Percentiles rank a stretch among this genome's conserved stretches.
Evolutionary conservation across 768 basidiomycete species (phyloP).

Genomic region (Kockovaella imperatae): DNA sequence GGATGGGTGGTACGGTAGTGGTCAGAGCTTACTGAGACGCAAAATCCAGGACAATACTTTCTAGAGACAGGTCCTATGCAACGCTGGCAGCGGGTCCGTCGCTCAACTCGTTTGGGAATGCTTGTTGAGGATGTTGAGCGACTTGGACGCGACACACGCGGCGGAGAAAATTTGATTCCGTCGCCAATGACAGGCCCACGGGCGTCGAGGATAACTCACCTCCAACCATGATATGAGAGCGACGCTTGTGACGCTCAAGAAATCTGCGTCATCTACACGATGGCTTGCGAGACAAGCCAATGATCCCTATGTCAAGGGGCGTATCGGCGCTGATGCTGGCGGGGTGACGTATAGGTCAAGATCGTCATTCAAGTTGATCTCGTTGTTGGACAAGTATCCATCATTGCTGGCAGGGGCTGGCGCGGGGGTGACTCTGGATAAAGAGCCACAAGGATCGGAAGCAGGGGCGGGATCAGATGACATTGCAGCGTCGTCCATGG

Average conservation of each 20-base stretch:
- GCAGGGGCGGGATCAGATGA: not conserved
- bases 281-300: conserved; percentile 43
- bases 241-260: not conserved
- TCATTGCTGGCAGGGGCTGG: conserved; percentile 60
- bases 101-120: no score
- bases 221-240: no score
- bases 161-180: no score
- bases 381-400: conserved; percentile 58
- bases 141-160: no score
- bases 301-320: conserved; percentile 44
- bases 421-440: conserved; percentile 5
- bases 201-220: no score
- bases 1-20: no score
- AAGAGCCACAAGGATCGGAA: not conserved
- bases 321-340: not conserved
- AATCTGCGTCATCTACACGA: conserved; percentile 34
- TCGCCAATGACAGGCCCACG: no score
- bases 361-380: conserved; percentile 84
- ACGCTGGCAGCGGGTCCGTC: no score
- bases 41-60: no score
- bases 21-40: no score
- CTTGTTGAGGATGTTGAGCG: no score
- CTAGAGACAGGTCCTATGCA: no score
- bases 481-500: not conserved
- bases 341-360: conserved; percentile 60